Evolutionary conservation across 345 rosid species (phyloP).

Genomic region (Populus euphratica): DNA sequence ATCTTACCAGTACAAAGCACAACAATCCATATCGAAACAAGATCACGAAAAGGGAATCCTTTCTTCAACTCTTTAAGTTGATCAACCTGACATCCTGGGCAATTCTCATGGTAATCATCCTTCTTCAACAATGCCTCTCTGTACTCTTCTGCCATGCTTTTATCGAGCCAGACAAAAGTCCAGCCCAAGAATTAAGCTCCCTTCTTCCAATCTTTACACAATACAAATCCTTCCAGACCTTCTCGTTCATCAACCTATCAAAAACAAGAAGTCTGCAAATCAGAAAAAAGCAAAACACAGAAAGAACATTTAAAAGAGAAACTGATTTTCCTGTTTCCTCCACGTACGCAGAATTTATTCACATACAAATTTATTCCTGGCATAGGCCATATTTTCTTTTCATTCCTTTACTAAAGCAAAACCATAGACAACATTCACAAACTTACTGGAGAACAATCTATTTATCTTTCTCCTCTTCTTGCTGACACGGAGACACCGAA

Average conservation of each 20-base stretch:
- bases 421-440: no score
- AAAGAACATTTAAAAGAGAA: neutral
- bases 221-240: neutral
- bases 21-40: slow-evolving; percentile 64
- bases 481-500: no score
- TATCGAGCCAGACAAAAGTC: neutral
- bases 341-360: no score
- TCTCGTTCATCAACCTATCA: neutral
- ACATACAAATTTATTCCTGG: no score
- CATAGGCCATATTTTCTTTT: no score
- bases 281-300: neutral
- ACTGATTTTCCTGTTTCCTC: no score
- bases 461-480: no score
- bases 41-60: slow-evolving; percentile 59
- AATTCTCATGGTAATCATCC: slow-evolving; percentile 48
- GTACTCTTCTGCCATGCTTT: slow-evolving; percentile 10
- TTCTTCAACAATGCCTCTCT: slow-evolving; percentile 50
- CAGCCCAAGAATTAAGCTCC: neutral
- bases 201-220: neutral
- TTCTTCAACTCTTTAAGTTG: slow-evolving; percentile 42
- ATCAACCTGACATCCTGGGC: slow-evolving; percentile 83
- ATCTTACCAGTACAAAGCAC: slow-evolving; percentile 59
- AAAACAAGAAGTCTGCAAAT: neutral
- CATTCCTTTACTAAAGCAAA: no score
- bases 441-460: no score